A percentile compares a stretch with the other conserved stretches of the same genome.
phyloP scores from a whole-genome alignment of 352 stramenopile species.

The Hyaloperonospora arabidopsidis region DNA sequence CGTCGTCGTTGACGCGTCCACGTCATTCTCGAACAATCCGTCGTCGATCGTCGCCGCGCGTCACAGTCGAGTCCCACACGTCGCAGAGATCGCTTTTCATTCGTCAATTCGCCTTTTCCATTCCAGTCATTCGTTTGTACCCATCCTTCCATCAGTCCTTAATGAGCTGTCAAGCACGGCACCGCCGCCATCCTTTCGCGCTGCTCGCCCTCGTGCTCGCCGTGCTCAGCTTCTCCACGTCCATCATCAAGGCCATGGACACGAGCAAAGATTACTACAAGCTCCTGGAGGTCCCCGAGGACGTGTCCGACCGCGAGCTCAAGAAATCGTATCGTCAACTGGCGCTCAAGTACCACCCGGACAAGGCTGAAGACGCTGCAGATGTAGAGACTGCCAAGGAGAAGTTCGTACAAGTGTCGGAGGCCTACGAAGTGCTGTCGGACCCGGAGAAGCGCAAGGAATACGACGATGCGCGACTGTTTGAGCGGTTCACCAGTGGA shows the following conservation, averaged over 20 bases:
- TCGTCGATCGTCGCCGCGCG: too few relatives aligned
- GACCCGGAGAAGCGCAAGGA: slow-evolving; percentile 84
- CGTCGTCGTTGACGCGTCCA: too few relatives aligned
- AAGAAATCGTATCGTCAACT: slow-evolving; percentile 86
- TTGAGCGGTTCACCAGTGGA: slow-evolving; percentile 17
- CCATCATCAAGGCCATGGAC: slow-evolving; percentile 39
- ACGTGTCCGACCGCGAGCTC: slow-evolving; percentile 68
- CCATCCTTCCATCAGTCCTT: too few relatives aligned
- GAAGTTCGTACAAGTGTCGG: slow-evolving; percentile 89
- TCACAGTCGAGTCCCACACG: too few relatives aligned
- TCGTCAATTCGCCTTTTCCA: too few relatives aligned
- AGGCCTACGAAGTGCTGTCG: slow-evolving; percentile 90
- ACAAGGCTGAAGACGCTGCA: slow-evolving; percentile 76
- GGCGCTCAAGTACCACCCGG: slow-evolving; percentile 85
- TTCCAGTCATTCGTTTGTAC: too few relatives aligned
- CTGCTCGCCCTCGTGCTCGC: slow-evolving; percentile 24
- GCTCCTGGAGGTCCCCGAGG: slow-evolving; percentile 61
- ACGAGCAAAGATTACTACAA: slow-evolving; percentile 79
- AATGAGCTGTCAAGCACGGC: too few relatives aligned
- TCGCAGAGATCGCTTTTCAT: too few relatives aligned
- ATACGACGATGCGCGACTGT: slow-evolving; percentile 79
- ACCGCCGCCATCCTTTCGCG: too few relatives aligned
- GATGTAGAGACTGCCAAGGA: slow-evolving; percentile 83
- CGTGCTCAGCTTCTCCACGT: background rate
- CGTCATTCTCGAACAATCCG: too few relatives aligned